Conservation (phyloP, 2,329 filamentous ascomycete genomes). For the Ascochyta clinopodiicola region DNA sequence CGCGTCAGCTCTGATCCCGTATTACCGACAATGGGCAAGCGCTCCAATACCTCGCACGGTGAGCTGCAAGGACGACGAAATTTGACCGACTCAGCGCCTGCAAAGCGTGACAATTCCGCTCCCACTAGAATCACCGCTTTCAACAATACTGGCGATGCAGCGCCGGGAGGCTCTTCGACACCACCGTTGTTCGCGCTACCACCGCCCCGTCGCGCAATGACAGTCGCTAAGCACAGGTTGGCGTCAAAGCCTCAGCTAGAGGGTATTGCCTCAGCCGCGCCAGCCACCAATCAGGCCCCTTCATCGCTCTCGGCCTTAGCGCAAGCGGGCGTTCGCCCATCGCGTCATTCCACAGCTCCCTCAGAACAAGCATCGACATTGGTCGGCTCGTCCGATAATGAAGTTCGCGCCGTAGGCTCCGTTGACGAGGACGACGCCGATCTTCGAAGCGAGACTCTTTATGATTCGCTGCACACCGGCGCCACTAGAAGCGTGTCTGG, state of each 20-base stretch:
- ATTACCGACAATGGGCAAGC: conserved; percentile 47
- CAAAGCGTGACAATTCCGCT: conserved; percentile 40
- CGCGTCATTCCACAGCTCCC: conserved; percentile 61
- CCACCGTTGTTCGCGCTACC: conserved; percentile 32
- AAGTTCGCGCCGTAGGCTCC: conserved; percentile 68
- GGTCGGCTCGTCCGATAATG: conserved; percentile 70
- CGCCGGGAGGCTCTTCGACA: conserved; percentile 27
- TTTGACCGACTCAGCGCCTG: conserved; percentile 40
- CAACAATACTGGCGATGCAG: conserved; percentile 20
- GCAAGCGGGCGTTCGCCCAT: conserved; percentile 51
- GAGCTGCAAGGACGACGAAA: conserved; percentile 50
- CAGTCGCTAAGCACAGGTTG: conserved; percentile 31
- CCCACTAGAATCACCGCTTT: conserved; percentile 30
- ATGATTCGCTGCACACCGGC: conserved; percentile 76
- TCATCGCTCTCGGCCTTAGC: conserved; percentile 43
- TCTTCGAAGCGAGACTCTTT: conserved; percentile 77
- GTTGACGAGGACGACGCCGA: conserved; percentile 81
- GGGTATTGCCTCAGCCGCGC: conserved; percentile 37
- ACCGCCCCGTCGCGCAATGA: conserved; percentile 19
- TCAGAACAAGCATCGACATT: conserved; percentile 70
- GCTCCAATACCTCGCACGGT: conserved; percentile 40
- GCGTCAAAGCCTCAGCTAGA: conserved; percentile 43
- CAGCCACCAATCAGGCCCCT: conserved; percentile 42
- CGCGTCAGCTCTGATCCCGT: conserved; percentile 44
- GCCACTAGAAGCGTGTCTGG: conserved; percentile 69